Evolutionary conservation across 768 basidiomycete species (phyloP), one percentile per base, ranked within the genome.

Genomic region (Rhizopogon vinicolor): DNA sequence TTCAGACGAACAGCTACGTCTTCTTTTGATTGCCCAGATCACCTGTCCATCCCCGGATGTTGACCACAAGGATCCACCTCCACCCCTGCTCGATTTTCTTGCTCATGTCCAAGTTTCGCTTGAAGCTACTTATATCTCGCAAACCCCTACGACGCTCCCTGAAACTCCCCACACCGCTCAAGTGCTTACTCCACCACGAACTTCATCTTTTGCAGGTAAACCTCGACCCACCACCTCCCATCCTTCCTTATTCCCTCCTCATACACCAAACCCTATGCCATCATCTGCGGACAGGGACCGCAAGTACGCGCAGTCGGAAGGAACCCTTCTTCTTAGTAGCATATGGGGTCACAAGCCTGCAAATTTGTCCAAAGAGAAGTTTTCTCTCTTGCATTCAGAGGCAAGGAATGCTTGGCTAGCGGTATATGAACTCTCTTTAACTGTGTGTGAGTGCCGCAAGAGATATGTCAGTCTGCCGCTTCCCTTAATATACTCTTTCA

Each of bases 241-340:
- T 57, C 85, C 87, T 1, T 84, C 86, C 3, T 86, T 91, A 62
- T 80, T 88, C 59, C 91, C 91, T 29, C 92, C 92, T 1, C 75
- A 75, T 51, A 97, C 93, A 0, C 94, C 93, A 0, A 86, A 88
- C 65, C 93, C 93, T 1, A 86, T 85, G 14, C 93, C 93, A 1
- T 74, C 80, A 1, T 85, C 89, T 28, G 77, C 80, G 0, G 85
- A 86, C 33, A 77, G 80, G 14, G 93, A 97, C 69, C 78, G 81
- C 43, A 79, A 83, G 65, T 97, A 95, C 65, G 83, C 85, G 1
- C 80, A 82, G 31, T 78, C 89, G 0, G 90, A 93, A 62, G 94
- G 93, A 0, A 86, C 87, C 0, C 69, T 84, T 5, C 78, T 95
- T 12, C 75, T 84, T 44, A 79, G 87, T 1, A 79, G 77, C 50